Evolutionary conservation across 2,329 filamentous ascomycete species (phyloP), one percentile per base, ranked within the genome.

Genomic region (Chaetothyriales sp.): DNA sequence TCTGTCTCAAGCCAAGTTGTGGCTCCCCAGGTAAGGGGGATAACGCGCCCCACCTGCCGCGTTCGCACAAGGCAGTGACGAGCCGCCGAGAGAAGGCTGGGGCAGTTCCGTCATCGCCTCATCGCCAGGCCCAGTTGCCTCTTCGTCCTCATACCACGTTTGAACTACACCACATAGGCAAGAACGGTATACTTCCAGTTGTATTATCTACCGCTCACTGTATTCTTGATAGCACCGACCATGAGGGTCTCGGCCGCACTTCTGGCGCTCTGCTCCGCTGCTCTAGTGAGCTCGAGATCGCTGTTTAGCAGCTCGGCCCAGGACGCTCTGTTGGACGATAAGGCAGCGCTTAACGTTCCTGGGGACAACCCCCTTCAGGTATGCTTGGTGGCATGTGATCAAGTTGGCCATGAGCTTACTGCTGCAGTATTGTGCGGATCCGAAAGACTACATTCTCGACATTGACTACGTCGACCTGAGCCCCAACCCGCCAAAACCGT

Each of bases 401-500:
- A 46, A 49, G 19, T 28, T 45, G 29, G 8, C 18, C 47, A 43
- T 46, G 51, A 18, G 50, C 53, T 46, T 18, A 47, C 43, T 18
- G 13, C n/a, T 53, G 10, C 29, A 61, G 59, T 86, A 85, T 70
- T 98, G 92, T 59, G 71, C 73, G 53, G 77, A 86, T 56, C 85
- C 86, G 53, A 69, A 70, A 47, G 67, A 80, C 49, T 81, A 95
- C 66, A 77, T 89, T 52, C 73, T 95, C 60, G 71, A 73, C 44
- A 89, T 98, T 63, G 74, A 89, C 58, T 78, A 78, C 46, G 88
- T 97, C 52, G 82, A 95, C 63, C 70, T 98, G 52, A 65, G 69
- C 37, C 92, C 92, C 13, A 97, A 95, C 69, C 92, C 90, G 54
- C 92, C 92, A 37, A 66, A 79, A 65, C 76, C 89, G 90, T 97